Base-by-base conservation (phyloP, 352 stramenopile genomes). In the Pythium volutum region DNA sequence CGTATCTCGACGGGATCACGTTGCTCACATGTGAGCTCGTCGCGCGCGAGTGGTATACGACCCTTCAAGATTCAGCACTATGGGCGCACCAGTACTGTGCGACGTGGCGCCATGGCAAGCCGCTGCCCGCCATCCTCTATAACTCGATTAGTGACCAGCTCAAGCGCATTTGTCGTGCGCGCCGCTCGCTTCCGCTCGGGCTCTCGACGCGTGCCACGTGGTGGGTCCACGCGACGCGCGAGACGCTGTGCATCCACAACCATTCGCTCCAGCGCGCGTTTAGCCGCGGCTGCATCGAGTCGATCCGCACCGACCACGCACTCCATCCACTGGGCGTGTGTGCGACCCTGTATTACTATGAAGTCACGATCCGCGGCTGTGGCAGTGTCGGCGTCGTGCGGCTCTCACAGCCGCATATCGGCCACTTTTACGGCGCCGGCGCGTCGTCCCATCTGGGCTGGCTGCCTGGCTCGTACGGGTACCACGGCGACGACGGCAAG, bases 391-490 rank as follows among this genome's bases (percentile, higher is more conserved):
- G 73, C 7, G 20, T 76, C 18, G 68, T 70, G 3, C 57, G 60
- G 0, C 38, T 76, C 25, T 58, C 55, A 2, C 43, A 23, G 11
- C 14, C 53, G 2, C 27, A 42, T 1, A 59, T 70, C 25, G 58
- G 41, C 18, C 41, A 34, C 4, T 58, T 42, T 18, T 81, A 81
- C 31, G 70, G 73, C 14, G 69, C 68, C 42, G 70, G 70, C 18
- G 72, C 70, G 7, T 65, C 69, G 39, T 47, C 33, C 43, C 73
- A 81, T 57, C 58, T 81, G 4, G 73, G 73, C 2, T 81, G 73
- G 73, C 65, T 59, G 20, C 58, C 68, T 1, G 50, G 64, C 4
- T 78, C 74, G 14, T 77, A 76, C 46, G 74, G 74, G 29, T 79
- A 74, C 61, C 74, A 81, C 48, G 62, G 67, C 12, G 67, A 81